Conservation (phyloP, 169 alveolate species). For the Cryptosporidium meleagridis region DNA sequence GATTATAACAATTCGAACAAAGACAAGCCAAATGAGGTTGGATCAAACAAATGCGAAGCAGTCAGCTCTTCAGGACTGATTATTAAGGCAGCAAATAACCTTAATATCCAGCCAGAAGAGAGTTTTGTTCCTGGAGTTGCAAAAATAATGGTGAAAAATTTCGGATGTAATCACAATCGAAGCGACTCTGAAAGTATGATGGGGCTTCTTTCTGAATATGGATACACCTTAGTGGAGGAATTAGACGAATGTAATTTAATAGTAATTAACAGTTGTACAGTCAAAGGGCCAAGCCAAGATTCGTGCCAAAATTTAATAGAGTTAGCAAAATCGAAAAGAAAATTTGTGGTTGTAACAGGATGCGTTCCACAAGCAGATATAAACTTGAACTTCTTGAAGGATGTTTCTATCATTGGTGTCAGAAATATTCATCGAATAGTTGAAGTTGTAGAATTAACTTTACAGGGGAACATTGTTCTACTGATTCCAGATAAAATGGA, state of each 20-base stretch:
- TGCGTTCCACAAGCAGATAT: constrained; percentile 97
- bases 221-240: constrained; percentile 91
- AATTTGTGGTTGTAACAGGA: constrained; percentile 90
- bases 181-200: constrained; percentile 97
- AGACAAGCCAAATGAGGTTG: background rate
- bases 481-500: constrained; percentile 86
- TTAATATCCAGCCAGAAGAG: background rate
- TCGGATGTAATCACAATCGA: constrained; percentile 98
- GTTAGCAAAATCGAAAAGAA: constrained; percentile 75
- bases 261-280: constrained; percentile 97
- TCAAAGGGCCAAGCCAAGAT: constrained; percentile 98
- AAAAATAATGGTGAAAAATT: constrained; percentile 92
- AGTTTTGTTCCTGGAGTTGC: constrained; percentile 86
- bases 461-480: constrained; percentile 92
- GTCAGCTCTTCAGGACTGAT: constrained; percentile 22
- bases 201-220: constrained; percentile 91
- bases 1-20: background rate
- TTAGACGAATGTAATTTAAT: constrained; percentile 92
- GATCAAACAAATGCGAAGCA: background rate
- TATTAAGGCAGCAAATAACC: background rate
- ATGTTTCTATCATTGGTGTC: constrained; percentile 82
- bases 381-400: constrained; percentile 67
- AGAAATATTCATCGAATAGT: constrained; percentile 87
- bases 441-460: constrained; percentile 95
- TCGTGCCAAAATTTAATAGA: constrained; percentile 85